Evolutionary conservation across 306 rosid species (phyloP).

Genomic region (Corylus americana): DNA sequence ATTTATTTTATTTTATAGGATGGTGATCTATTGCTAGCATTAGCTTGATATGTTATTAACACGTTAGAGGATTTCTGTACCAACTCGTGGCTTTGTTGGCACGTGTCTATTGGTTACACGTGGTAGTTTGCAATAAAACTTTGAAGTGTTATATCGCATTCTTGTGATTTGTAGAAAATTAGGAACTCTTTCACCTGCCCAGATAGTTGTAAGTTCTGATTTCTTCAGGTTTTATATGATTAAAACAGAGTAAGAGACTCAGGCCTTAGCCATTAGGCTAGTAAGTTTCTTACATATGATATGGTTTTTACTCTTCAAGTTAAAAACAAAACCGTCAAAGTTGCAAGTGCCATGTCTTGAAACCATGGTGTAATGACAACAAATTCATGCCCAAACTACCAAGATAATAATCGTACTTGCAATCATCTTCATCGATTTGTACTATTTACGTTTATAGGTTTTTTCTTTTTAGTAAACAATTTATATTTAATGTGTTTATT

Average conservation of each 20-base stretch:
- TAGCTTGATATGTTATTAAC: background rate
- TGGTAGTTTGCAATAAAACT: no score
- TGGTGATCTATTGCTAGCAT: background rate
- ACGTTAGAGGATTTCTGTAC: background rate
- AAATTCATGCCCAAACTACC: background rate
- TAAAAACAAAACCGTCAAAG: background rate
- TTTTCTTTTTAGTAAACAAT: background rate
- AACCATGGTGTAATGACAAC: background rate
- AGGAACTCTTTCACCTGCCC: no score
- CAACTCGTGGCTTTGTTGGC: no score
- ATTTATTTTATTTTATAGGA: background rate
- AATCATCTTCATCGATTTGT: background rate
- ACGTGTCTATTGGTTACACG: no score
- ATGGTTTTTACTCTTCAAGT: background rate
- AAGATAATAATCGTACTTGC: background rate
- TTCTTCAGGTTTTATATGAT: no score
- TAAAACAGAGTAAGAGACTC: no score
- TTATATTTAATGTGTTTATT: background rate
- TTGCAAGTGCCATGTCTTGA: background rate
- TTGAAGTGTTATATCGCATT: no score
- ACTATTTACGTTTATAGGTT: background rate
- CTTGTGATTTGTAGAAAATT: no score
- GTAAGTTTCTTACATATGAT: no score
- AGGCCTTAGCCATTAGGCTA: no score
- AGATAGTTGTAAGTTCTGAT: no score